Base-by-base conservation (phyloP, 2,329 filamentous ascomycete species). In the Pseudogymnoascus sp. region DNA sequence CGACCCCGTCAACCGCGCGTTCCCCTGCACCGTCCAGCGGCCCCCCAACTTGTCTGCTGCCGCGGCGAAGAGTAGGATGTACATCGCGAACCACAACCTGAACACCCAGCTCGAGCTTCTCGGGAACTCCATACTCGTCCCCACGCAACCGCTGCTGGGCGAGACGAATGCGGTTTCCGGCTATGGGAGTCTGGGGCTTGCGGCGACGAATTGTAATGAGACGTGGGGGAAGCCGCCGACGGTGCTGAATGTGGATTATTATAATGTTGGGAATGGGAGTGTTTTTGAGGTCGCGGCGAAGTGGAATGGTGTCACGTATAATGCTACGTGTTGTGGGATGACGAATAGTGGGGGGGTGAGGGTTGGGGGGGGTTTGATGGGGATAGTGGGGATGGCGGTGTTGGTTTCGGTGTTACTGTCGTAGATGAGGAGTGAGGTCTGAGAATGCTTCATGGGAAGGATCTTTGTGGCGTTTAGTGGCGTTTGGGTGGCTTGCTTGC, bases 31-130 rank as follows among this genome's bases (percentile, higher is more conserved):
- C 0, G 80, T 87, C 38, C 84, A 96, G 72, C 86, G 92, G 0
- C 92, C 92, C 0, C 90, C 90, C 0, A 77, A 83, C 47, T 77
- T 95, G 63, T 70, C 77, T 2, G 70, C 73, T 0, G 75, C 80
- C 1, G 79, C 83, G 6, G 81, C 83, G 0, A 77, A 79, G 64
- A 79, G 86, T 31, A 82, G 86, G 47, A 80, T 96, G 75, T 95
- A 92, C 73, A 81, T 96, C 71, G 83, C 89, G 70, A 97, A 97
- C 75, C 92, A 97, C 78, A 97, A 97, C 73, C 81, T 96, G 64
- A 96, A 96, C 73, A 82, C 88, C 64, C 82, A 92, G 67, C 83
- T 96, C 66, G 82, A 82, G 62, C 75, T 95, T 37, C 83, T 86
- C 2, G 84, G 84, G 31, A 72, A 82, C 14, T 77, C 80, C 18